A percentile compares a stretch with the other conserved stretches of the same genome.
phyloP scores from a whole-genome alignment of 495 filamentous ascomycete genomes.

The Penicillium antarcticum region DNA sequence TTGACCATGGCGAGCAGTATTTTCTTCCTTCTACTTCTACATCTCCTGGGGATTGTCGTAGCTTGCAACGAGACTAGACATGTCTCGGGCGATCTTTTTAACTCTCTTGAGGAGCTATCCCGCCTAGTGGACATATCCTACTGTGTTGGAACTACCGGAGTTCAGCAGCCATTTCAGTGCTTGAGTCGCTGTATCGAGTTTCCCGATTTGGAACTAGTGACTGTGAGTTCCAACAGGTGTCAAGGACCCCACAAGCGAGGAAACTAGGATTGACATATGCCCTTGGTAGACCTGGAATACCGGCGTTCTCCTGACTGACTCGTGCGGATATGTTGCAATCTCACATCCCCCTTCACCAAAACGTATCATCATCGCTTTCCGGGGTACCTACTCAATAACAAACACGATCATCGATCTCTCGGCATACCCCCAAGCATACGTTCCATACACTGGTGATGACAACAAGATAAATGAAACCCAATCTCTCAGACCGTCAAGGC shows the following conservation, averaged over 20 bases:
- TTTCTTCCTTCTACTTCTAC: not conserved
- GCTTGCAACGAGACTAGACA: constrained; percentile 9
- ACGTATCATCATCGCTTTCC: constrained; percentile 85
- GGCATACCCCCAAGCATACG: constrained; percentile 83
- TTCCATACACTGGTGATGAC: constrained; percentile 65
- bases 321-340: constrained; percentile 89
- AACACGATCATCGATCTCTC: constrained; percentile 88
- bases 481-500: not conserved
- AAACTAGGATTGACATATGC: not conserved
- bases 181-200: constrained; percentile 81
- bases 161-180: constrained; percentile 79
- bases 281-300: constrained; percentile 76
- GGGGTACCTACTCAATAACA: constrained; percentile 88
- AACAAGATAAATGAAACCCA: constrained; percentile 16
- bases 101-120: constrained; percentile 78
- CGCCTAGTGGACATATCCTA: constrained; percentile 93
- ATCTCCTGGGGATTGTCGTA: not conserved
- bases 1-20: constrained; percentile 3
- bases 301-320: constrained; percentile 80
- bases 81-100: constrained; percentile 66
- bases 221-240: constrained; percentile 32
- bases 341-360: constrained; percentile 60
- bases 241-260: not conserved
- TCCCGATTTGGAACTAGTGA: constrained; percentile 69
- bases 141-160: constrained; percentile 84